phyloP scores from a whole-genome alignment of 805 yeast species.

The Metschnikowia lachancei region DNA sequence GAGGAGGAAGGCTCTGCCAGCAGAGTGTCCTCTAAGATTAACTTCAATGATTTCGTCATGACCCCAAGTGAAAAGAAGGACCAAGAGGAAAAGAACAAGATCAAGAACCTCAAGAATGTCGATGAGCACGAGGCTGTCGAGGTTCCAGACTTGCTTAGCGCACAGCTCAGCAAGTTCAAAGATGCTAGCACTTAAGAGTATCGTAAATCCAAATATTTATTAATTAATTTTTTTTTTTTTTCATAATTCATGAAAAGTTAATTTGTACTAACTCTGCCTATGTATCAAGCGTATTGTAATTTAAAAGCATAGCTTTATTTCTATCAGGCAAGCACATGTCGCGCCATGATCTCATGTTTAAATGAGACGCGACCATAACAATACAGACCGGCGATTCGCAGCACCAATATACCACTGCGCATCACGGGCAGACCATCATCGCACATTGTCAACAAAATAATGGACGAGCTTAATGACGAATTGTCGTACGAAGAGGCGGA shows the following conservation, averaged over 20 bases:
- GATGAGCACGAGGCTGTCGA: conserved; percentile 46
- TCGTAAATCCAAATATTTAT: not conserved
- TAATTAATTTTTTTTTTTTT: not conserved
- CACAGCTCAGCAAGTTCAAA: conserved; percentile 38
- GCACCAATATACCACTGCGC: not conserved
- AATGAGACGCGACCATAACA: too few relatives aligned
- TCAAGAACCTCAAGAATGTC: conserved; percentile 17
- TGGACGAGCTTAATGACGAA: not conserved
- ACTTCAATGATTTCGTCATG: conserved; percentile 46
- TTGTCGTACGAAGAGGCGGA: conserved; percentile 14
- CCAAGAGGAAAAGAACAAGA: conserved; percentile 17
- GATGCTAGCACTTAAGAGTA: conserved; percentile 19
- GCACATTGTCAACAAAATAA: not conserved
- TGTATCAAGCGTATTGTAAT: too few relatives aligned
- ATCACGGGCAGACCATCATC: not conserved
- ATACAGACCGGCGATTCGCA: too few relatives aligned
- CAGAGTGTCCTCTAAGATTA: conserved; percentile 30
- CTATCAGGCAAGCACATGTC: too few relatives aligned
- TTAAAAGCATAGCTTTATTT: too few relatives aligned
- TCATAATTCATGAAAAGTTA: too few relatives aligned
- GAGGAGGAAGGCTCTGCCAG: conserved; percentile 28
- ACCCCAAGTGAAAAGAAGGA: conserved; percentile 37
- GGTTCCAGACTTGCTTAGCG: conserved; percentile 49
- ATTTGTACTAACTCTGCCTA: too few relatives aligned
- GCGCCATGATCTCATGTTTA: too few relatives aligned